Evolutionary conservation across 1,284 basidiomycete genomes (phyloP), one percentile per base, ranked within the genome.

Genomic region (Tilletia walkeri): DNA sequence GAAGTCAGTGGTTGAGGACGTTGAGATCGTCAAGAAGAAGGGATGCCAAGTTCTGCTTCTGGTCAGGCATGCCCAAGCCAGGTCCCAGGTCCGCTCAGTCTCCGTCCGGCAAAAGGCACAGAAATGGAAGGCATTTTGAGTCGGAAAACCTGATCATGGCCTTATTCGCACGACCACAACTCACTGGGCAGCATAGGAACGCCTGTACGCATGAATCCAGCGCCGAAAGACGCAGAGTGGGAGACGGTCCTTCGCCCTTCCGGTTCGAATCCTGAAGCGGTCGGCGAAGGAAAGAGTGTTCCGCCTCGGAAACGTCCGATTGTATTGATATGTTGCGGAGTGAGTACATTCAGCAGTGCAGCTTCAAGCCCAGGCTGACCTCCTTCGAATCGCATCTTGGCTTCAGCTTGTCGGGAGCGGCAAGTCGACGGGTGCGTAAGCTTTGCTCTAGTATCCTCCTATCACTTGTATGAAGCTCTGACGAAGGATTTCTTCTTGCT

Each of bases 351-450:
- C 4, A 30, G 18, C 1, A 30, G 24, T 30, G 50, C 50, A 53
- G 47, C 1, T 53, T 53, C 7, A 18, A 18, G 50, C 50, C 10
- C 7, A 30, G n/a, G 50, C 50, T 53, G 50, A 53, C 50, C 7
- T 53, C 50, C 24, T 2, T 59, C 18, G 2, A 9, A 5, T 59
- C 36, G 24, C 24, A 14, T 59, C n/a, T 1, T 34, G 34, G 9
- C 20, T 45, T 14, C 9, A 72, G 71, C 48, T 69, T 18, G 49
- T 74, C 3, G 73, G 73, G 34, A 74, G 73, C 38, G 73, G 73
- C 16, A 74, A 74, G 65, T 72, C 73, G 50, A 69, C 73, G 66
- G 65, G 72, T 73, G 65, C 39, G 72, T 71, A 1, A 30, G 1
- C 24, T 30, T 30, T 30, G 24, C 24, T 30, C 24, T 30, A 1